These are phyloP conservation scores for Lithohypha guttulata DNA, from an alignment of 2,329 filamentous ascomycete genomes.

Conservation along the genomic window DNA sequence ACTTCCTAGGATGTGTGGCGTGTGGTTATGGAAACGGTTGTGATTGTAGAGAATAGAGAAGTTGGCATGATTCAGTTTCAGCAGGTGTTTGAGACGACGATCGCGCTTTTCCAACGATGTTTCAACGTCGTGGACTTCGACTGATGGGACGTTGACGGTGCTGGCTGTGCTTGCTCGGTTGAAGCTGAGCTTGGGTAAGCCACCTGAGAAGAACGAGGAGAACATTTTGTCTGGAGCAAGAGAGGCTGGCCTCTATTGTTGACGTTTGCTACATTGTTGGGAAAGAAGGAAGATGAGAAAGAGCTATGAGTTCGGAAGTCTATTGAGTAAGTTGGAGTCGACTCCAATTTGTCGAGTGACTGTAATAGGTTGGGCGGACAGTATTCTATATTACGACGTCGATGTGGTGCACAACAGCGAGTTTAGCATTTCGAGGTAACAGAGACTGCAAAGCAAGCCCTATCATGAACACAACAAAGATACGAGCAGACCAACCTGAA, in stretches of 20 bases:
- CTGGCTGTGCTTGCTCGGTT: conserved; percentile 8
- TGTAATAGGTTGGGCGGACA: too few species aligned
- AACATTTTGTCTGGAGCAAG: conserved; percentile 9
- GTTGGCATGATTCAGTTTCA: conserved; percentile 87
- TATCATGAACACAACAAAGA: too few species aligned
- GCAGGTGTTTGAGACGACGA: conserved; percentile 75
- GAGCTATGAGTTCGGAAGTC: conserved; percentile 1
- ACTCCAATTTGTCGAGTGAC: too few species aligned
- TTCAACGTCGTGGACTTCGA: conserved; percentile 70
- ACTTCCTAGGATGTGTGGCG: conserved; percentile 67
- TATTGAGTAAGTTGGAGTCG: too few species aligned
- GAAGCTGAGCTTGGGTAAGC: conserved; percentile 14
- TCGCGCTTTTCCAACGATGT: conserved; percentile 66
- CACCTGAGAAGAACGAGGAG: conserved; percentile 14
- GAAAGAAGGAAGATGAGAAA: background rate
- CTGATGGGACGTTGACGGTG: conserved; percentile 46
- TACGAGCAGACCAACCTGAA: too few species aligned
- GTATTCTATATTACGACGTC: too few species aligned
- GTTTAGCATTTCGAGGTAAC: too few species aligned
- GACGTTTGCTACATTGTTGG: background rate
- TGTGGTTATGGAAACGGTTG: conserved; percentile 68
- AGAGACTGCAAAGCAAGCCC: too few species aligned
- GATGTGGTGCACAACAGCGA: too few species aligned
- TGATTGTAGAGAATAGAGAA: conserved; percentile 72
- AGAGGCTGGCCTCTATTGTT: background rate